Evolutionary conservation across 148 eudicot genomes (phyloP), one percentile per base, ranked within the genome.

Genomic region (Vaccinium myrtillus): DNA sequence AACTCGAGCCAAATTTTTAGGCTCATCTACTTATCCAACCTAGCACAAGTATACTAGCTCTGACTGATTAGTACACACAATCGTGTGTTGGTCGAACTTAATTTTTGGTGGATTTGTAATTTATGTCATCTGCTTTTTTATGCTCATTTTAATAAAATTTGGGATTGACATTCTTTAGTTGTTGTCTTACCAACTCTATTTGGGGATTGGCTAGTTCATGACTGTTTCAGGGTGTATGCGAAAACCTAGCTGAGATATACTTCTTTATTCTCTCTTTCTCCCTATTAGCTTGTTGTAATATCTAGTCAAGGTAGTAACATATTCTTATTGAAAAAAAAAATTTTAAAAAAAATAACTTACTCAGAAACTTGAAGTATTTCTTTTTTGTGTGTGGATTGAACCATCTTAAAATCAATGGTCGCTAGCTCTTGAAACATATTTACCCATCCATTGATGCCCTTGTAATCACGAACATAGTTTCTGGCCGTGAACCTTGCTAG

Each of bases 341-440:
- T n/a, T n/a, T n/a, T n/a, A n/a, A 39, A 39, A 39, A 0, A 2
- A 0, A 30, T 30, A 39, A 39, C 43, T 39, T 39, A 93, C 97
- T 82, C 85, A 23, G 87, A 89, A 71, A 94, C 73, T 79, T 87
- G 91, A 18, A 23, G 69, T 12, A 89, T 67, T 91, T 95, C 94
- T 32, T 74, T 50, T 71, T 87, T 80, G 43, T 87, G 61, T 25
- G 75, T 83, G 10, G 46, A 61, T 55, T 87, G 88, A 56, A 82
- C 81, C 49, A 70, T 58, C 19, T 55, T 61, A 39, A 81, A 87
- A 18, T 94, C 94, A 56, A 88, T 25, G 27, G 11, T 36, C 2
- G 91, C 91, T 32, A 90, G 86, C 39, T 90, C 86, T 27, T 83
- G 85, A 21, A 94, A 71, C 13, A 75, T 78, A 8, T 78, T 78